These are phyloP conservation scores for Aegle marmelos DNA, from an alignment of 345 rosid genomes.

Conservation along the genomic window DNA sequence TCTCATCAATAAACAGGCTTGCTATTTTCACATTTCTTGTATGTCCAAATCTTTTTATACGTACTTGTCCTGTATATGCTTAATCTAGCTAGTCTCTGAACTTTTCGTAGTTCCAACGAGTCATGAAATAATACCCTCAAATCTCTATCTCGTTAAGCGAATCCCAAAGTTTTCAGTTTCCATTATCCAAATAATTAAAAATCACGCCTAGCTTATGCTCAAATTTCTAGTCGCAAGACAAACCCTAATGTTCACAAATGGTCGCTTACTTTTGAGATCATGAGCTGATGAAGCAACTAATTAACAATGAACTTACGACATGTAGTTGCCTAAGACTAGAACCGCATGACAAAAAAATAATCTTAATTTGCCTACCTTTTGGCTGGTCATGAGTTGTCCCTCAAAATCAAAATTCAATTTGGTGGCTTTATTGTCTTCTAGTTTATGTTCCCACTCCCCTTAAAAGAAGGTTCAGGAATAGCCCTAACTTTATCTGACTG, in stretches of 20 bases:
- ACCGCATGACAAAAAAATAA: conserved; percentile 38
- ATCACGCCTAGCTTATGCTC: background rate
- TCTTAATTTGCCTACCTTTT: conserved; percentile 33
- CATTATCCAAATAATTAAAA: background rate
- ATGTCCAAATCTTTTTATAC: background rate
- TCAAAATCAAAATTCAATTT: conserved; percentile 33
- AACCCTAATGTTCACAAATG: conserved; percentile 12
- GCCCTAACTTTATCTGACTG: conserved; percentile 25
- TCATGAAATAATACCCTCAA: background rate
- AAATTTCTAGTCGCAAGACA: conserved; percentile 8
- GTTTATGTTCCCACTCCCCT: conserved; percentile 46
- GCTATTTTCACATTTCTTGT: background rate
- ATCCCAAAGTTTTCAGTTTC: conserved; percentile 5
- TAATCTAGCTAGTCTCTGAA: background rate
- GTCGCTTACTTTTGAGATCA: conserved; percentile 16
- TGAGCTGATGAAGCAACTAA: background rate
- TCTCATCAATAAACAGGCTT: background rate
- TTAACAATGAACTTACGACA: background rate
- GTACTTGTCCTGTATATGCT: background rate
- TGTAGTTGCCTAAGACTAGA: conserved; percentile 23
- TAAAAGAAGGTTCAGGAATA: conserved; percentile 38
- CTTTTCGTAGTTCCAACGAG: background rate
- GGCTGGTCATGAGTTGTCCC: conserved; percentile 41
- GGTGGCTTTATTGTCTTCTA: conserved; percentile 59
- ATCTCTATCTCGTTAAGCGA: conserved; percentile 8